Percentiles rank a stretch among this genome's conserved stretches.
Conservation (phyloP, 768 basidiomycete genomes). For the Kwoniella botswanensis region DNA sequence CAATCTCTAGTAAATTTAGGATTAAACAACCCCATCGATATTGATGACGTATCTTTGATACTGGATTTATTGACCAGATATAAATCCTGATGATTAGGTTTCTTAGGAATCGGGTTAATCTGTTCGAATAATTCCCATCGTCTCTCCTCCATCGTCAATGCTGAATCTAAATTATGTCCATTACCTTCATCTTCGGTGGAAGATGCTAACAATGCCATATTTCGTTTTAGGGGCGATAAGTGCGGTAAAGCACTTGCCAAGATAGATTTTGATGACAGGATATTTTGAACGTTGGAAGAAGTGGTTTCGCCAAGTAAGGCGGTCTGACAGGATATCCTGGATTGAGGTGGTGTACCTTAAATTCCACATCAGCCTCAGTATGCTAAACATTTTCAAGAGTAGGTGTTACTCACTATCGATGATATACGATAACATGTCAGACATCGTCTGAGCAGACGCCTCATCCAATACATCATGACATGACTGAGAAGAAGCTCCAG, state of each 20-base stretch:
- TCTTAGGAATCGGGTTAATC: constrained; percentile 28
- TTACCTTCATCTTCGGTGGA: constrained; percentile 1
- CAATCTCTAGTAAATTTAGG: constrained; percentile 42
- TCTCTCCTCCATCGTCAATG: constrained; percentile 41
- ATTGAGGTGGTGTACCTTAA: constrained; percentile 35
- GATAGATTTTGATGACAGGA: constrained; percentile 12
- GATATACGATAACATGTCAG: constrained; percentile 41
- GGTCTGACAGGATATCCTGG: constrained; percentile 35
- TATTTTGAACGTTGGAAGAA: constrained; percentile 22
- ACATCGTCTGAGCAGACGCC: constrained; percentile 7
- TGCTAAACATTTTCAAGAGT: neutral
- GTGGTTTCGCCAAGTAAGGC: constrained; percentile 37
- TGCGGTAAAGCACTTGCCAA: constrained; percentile 28
- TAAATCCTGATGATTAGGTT: constrained; percentile 27
- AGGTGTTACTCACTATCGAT: constrained; percentile 38
- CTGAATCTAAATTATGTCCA: constrained; percentile 12
- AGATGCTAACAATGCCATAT: constrained; percentile 23
- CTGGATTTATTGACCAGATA: constrained; percentile 30
- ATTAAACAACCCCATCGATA: constrained; percentile 41
- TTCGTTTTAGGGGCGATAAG: constrained; percentile 31
- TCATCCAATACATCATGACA: constrained; percentile 12
- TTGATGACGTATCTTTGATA: constrained; percentile 39
- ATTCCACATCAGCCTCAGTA: constrained; percentile 4
- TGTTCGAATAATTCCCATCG: constrained; percentile 52
- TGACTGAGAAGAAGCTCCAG: neutral